Evolutionary conservation across 805 yeast genomes (phyloP).

Genomic region (Cyberlindnera euphorbiae): DNA sequence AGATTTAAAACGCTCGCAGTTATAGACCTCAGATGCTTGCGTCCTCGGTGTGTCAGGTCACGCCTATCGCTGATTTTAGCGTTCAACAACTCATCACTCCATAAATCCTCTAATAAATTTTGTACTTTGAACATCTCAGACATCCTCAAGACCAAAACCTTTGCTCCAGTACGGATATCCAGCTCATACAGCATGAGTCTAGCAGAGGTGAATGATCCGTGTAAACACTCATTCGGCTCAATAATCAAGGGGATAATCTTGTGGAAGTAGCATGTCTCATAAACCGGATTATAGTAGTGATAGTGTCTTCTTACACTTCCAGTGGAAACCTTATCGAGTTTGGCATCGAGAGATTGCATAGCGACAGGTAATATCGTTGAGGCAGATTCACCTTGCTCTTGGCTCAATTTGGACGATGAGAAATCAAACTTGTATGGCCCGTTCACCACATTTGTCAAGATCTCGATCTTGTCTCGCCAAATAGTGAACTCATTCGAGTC

Average conservation of each 20-base stretch:
- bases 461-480: conserved; percentile 38
- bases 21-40: too few species aligned
- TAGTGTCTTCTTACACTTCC: not conserved
- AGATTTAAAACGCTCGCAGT: too few species aligned
- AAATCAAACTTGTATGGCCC: conserved; percentile 32
- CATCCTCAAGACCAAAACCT: conserved; percentile 11
- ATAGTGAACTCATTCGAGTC: conserved; percentile 30
- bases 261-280: conserved; percentile 23
- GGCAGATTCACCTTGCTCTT: conserved; percentile 20
- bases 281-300: conserved; percentile 4
- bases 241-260: conserved; percentile 23
- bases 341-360: conserved; percentile 20
- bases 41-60: too few species aligned
- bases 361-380: conserved; percentile 20
- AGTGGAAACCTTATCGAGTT: conserved; percentile 16
- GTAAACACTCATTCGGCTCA: conserved; percentile 3
- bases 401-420: conserved; percentile 20
- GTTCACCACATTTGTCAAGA: conserved; percentile 27
- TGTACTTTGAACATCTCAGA: conserved; percentile 26
- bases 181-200: conserved; percentile 8
- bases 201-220: conserved; percentile 8
- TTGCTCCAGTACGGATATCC: conserved; percentile 5
- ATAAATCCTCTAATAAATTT: conserved; percentile 26
- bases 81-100: conserved; percentile 29
- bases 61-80: too few species aligned